Evolutionary conservation across 2,329 filamentous ascomycete species (phyloP).

Genomic region (Cryphonectria radicalis): DNA sequence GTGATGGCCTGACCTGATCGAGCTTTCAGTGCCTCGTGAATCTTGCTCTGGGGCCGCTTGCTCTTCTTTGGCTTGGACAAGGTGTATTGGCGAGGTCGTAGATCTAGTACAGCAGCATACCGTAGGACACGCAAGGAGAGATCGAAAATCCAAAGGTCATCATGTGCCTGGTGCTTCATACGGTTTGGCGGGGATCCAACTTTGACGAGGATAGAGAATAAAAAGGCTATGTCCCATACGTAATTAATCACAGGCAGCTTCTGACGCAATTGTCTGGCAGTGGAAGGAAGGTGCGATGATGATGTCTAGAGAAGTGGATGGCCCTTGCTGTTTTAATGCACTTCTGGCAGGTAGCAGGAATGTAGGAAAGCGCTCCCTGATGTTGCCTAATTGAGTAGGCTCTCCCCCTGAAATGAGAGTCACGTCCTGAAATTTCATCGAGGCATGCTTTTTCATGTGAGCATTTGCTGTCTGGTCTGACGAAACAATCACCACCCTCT

Average conservation of each 20-base stretch:
- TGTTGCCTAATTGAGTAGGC: neutral
- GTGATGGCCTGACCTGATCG: neutral
- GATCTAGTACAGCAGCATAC: neutral
- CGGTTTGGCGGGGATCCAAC: neutral
- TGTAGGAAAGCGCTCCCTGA: neutral
- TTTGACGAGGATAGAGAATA: neutral
- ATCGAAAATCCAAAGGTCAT: neutral
- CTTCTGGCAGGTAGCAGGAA: neutral
- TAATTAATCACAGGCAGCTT: neutral
- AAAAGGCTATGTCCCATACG: neutral
- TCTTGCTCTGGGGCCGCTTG: neutral
- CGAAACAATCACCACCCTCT: neutral
- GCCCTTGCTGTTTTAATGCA: neutral
- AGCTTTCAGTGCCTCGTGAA: neutral
- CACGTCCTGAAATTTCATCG: neutral
- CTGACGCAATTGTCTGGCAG: neutral
- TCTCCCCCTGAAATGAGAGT: neutral
- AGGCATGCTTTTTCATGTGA: neutral
- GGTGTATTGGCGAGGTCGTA: too few species aligned
- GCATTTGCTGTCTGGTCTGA: neutral
- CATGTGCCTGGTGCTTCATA: neutral
- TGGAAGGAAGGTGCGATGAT: neutral
- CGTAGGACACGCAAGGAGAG: neutral
- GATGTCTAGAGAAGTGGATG: neutral
- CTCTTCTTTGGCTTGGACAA: neutral